Conservation (phyloP, 768 basidiomycete genomes). For the Serendipita vermifera region DNA sequence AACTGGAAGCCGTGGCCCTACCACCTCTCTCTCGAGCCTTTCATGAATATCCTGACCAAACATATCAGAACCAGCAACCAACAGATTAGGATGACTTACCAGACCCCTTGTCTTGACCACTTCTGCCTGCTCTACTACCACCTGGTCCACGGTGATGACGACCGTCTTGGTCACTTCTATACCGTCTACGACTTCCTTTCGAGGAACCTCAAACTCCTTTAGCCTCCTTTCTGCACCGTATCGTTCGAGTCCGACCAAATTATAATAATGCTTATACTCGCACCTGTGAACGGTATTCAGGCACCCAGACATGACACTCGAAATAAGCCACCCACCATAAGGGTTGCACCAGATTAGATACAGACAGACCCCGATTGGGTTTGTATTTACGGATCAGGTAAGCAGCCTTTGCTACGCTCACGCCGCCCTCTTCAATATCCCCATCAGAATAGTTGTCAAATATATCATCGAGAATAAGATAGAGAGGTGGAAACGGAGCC, state of each 20-base stretch:
- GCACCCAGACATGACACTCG: no score
- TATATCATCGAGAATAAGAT: no score
- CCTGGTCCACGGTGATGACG: neutral
- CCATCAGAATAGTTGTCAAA: no score
- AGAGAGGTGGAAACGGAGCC: no score
- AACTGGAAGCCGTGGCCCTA: no score
- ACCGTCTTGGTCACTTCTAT: neutral
- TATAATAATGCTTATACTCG: neutral
- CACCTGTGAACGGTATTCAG: no score
- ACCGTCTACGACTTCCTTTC: neutral
- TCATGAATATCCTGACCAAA: neutral
- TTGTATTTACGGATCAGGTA: no score
- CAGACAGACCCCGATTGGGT: no score
- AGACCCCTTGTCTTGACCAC: neutral
- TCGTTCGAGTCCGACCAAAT: neutral
- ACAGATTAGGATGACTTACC: neutral
- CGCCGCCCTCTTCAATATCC: no score
- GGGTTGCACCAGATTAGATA: no score
- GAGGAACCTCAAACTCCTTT: neutral
- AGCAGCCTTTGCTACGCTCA: no score
- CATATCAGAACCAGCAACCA: neutral
- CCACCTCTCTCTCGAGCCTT: neutral
- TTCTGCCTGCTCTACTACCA: neutral
- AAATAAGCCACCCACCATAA: no score
- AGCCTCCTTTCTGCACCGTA: neutral